Base-by-base conservation (phyloP, 805 yeast genomes). In the Ogataea kodamae region DNA sequence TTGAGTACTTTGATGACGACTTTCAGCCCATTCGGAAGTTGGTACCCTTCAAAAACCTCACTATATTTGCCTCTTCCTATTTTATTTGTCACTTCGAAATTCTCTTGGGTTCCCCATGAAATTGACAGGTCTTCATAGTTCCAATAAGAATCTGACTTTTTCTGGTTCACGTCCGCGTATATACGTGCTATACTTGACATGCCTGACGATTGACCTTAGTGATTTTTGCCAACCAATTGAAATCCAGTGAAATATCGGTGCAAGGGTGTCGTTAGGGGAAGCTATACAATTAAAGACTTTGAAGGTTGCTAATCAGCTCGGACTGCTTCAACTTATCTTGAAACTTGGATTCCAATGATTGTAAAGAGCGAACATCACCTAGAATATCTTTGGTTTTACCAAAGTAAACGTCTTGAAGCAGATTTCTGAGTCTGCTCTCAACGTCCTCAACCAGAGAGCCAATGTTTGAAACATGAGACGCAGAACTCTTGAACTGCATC, bases 21-120 rank as follows among this genome's bases (percentile, higher is more conserved):
- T 25, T 70, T 68, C 37, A 67, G 71, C 34, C 75, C 78, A 43
- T 74, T 74, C 35, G 74, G 67, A 31, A 84, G 65, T 54, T 84
- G 81, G 26, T 80, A 70, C 18, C 96, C 96, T 55, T 79, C 82
- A 57, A 89, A 89, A 18, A 89, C 97, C 59, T 89, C 97, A n/a
- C 94, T 81, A 62, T 88, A 89, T 64, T 86, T 89, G 16, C 97
- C 97, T 37, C 96, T 73, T 9, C 97, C 97, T 12, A 89, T 81
- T 61, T 88, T 86, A 43, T 72, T 70, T 34, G 83, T 74, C 41
- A 89, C 82, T 57, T 89, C 97, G 57, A 70, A 62, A 25, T 52
- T 48, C 3, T 44, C 42, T 35, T 72, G 71, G 5, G 67, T 54
- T 2, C 83, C 80, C 85, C 85, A 80, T 25, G 70, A 70, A 19